Conservation (phyloP, 2,329 filamentous ascomycete genomes). For the Cercospora canescens region DNA sequence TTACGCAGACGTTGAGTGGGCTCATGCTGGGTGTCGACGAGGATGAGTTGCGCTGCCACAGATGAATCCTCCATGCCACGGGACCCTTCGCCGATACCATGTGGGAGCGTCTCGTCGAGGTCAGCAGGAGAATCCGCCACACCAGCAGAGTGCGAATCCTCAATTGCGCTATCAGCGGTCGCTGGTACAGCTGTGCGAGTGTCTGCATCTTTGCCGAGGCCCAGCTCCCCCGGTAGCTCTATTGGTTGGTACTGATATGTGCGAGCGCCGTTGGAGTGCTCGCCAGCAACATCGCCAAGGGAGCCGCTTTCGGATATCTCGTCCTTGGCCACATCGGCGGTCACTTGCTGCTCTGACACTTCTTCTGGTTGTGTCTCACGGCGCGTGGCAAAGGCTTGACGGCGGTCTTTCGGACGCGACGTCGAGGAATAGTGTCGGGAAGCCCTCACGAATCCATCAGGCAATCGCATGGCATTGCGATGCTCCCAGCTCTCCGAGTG, state of each 20-base stretch:
- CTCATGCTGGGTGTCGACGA: neutral
- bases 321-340: neutral
- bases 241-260: neutral
- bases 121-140: slow-evolving; percentile 3
- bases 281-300: neutral
- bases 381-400: too few species aligned
- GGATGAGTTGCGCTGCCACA: neutral
- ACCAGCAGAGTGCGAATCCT: neutral
- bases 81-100: neutral
- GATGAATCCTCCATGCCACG: neutral
- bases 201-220: neutral
- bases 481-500: slow-evolving; percentile 30
- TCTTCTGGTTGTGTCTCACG: neutral
- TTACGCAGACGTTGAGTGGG: slow-evolving; percentile 4
- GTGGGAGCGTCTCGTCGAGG: slow-evolving; percentile 1
- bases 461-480: slow-evolving; percentile 29
- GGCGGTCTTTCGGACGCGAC: slow-evolving; percentile 1
- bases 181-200: neutral
- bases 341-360: neutral
- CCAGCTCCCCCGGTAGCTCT: neutral
- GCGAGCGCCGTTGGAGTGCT: neutral
- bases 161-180: neutral
- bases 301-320: neutral
- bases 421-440: slow-evolving; percentile 30
- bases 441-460: slow-evolving; percentile 29